Base-by-base conservation (phyloP, 306 rosid genomes). In the Ormosia semicastrata region DNA sequence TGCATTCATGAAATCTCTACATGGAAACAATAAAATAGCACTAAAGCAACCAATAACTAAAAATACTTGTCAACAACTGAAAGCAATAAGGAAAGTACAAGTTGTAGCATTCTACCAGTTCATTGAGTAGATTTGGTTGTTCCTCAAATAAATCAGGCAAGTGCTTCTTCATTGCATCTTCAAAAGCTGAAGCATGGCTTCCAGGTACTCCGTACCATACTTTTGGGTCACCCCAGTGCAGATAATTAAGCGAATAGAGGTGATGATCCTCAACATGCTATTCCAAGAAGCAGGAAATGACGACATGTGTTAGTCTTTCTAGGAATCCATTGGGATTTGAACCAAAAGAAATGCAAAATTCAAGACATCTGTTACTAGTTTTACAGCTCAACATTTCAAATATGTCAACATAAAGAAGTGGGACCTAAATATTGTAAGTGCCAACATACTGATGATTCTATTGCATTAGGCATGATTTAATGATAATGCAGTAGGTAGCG, bases 231-330 rank as follows among this genome's bases (percentile, higher is more conserved):
- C 98, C 99, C 88, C 90, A 93, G 77, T 95, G 99, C 72, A 93
- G 81, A 87, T 90, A 95, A 86, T 95, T 95, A 58, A 95, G 86
- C 5, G 99, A 95, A 88, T 93, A 95, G 29, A 95, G 96, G 83
- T 93, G 99, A 85, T 95, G 99, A 71, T 95, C 99, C 84, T 95
- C 99, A 68, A 95, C 98, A 87, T 95, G 99, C 99, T 95, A 93
- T 84, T 74, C 6, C 70, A 88, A 80, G 62, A 71, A 70, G 64
- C 73, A 86, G 64, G 46, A 83, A 82, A 81, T 34, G 4, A 77
- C 54, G 33, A 32, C 80, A 77, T 67, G 49, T n/a, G 73, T 85
- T 49, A 83, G 7, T 52, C 74, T 66, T 76, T 63, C 30, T 40
- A 53, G 69, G 34, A 64, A 77, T 77, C 30, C 53, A 13, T 58